phyloP scores from a whole-genome alignment of 805 yeast genomes.

The Lipomyces starkeyi region DNA sequence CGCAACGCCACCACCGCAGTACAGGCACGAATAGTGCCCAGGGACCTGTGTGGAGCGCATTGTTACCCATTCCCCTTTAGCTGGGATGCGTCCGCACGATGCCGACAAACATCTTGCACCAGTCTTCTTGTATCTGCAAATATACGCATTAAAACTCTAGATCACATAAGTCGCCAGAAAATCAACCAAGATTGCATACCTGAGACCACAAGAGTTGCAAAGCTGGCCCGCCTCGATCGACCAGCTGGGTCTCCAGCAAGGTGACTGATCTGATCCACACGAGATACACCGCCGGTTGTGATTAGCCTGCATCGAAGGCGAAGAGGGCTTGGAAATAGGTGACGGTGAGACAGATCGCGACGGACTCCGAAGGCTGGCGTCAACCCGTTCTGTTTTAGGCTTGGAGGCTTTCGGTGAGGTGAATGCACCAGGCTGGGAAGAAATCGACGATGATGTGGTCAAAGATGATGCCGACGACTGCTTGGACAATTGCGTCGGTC shows the following conservation, averaged over 20 bases:
- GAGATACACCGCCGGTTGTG: conserved; percentile 72
- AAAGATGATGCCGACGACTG: not conserved
- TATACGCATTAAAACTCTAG: not conserved
- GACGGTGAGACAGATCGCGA: conserved; percentile 27
- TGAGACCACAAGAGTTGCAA: conserved; percentile 93
- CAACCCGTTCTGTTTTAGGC: conserved; percentile 7
- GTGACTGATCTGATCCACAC: conserved; percentile 88
- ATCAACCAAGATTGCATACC: conserved; percentile 18
- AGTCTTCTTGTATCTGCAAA: conserved; percentile 81
- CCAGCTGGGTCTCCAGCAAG: conserved; percentile 99
- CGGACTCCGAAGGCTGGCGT: conserved; percentile 25
- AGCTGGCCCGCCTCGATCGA: conserved; percentile 87
- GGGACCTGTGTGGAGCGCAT: conserved; percentile 53
- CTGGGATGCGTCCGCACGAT: conserved; percentile 85
- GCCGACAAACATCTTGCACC: conserved; percentile 84
- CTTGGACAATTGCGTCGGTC: not conserved
- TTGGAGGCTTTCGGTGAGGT: conserved; percentile 11
- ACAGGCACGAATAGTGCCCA: conserved; percentile 55
- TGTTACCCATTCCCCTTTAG: conserved; percentile 91
- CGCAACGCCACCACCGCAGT: conserved; percentile 60
- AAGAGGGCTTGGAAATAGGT: conserved; percentile 15
- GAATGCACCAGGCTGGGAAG: conserved; percentile 7
- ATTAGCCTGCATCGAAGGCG: conserved; percentile 18
- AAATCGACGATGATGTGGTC: conserved; percentile 1
- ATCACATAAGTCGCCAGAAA: not conserved